Evolutionary conservation across 2,329 filamentous ascomycete species (phyloP), one percentile per base, ranked within the genome.

Genomic region (Arachnomyces sp.): DNA sequence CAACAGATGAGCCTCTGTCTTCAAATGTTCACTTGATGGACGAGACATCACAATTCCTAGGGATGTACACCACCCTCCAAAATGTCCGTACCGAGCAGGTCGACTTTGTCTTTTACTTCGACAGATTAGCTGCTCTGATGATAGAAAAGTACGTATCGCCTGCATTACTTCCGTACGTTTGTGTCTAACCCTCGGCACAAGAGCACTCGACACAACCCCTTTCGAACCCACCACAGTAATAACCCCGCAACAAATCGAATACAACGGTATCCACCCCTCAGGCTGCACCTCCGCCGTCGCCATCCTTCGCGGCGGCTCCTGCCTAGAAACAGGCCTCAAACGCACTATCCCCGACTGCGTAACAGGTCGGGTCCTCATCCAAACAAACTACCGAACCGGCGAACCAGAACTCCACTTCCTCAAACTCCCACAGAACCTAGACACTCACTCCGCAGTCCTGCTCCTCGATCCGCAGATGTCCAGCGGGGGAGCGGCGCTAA

Each of bases 31-130:
- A 83, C 4, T 63, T 93, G 12, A 67, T 96, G 42, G 72, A 81
- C 32, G 75, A 84, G 46, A 94, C 84, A 1, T 76, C 81, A 7
- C 92, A 98, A 61, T 72, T 95, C 40, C 74, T 73, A 42, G 89
- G 81, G 34, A 94, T 98, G 76, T 89, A 86, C 59, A 95, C 89
- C 0, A 84, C 95, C 42, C 77, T 98, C 31, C 82, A 93, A 56
- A 76, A 92, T 52, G 82, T 84, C 13, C 74, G 80, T 35, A 90
- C 87, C 0, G 70, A 75, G 5, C 76, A 85, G 31, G 90, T 94
- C 57, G 89, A 96, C 52, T 96, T 95, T 59, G 86, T 94, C 46
- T 96, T 96, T 64, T 96, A 96, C 64, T 95, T 96, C 61, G 88
- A 98, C 63, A 78, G 92, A 29, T 70, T 96, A 29, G 79, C 85